Conservation (phyloP, 192 early-diverging fungal species). For the Coemansia sp. region DNA sequence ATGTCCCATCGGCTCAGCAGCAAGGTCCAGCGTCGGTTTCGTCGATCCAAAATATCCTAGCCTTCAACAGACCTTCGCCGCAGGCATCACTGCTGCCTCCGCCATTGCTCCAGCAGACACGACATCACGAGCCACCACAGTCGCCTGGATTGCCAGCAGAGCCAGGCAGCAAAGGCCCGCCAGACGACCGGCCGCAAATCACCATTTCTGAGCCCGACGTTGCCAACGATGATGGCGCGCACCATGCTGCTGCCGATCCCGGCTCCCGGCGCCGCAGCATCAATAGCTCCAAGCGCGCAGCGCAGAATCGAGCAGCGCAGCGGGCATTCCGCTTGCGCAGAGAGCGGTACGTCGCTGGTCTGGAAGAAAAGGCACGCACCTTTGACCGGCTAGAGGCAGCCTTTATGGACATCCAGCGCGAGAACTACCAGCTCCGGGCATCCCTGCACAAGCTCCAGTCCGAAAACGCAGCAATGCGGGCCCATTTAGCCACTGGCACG, state of each 20-base stretch:
- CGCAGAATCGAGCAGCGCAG: constrained; percentile 52
- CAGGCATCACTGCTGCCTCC: constrained; percentile 6
- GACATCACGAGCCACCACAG: background rate
- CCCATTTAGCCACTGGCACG: constrained; percentile 23
- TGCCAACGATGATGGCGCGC: constrained; percentile 25
- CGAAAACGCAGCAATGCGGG: constrained; percentile 29
- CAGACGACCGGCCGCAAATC: constrained; percentile 19
- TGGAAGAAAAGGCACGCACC: constrained; percentile 50
- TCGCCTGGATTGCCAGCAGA: constrained; percentile 5
- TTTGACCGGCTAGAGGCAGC: constrained; percentile 45
- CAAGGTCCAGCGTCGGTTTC: constrained; percentile 13
- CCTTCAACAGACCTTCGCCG: constrained; percentile 8
- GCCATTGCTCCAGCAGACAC: background rate
- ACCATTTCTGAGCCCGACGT: constrained; percentile 24
- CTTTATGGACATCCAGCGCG: constrained; percentile 42
- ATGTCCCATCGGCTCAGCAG: constrained; percentile 17
- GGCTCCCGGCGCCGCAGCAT: constrained; percentile 36
- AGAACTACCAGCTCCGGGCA: constrained; percentile 35
- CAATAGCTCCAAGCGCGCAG: constrained; percentile 53
- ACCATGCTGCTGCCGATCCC: constrained; percentile 17
- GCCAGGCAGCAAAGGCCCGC: constrained; percentile 7
- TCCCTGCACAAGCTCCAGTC: constrained; percentile 24
- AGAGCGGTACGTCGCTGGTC: constrained; percentile 43
- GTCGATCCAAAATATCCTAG: constrained; percentile 26
- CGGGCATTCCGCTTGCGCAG: constrained; percentile 49